Evolutionary conservation across 1,139 yeast species (phyloP).

Genomic region (Candida glucosophila): DNA sequence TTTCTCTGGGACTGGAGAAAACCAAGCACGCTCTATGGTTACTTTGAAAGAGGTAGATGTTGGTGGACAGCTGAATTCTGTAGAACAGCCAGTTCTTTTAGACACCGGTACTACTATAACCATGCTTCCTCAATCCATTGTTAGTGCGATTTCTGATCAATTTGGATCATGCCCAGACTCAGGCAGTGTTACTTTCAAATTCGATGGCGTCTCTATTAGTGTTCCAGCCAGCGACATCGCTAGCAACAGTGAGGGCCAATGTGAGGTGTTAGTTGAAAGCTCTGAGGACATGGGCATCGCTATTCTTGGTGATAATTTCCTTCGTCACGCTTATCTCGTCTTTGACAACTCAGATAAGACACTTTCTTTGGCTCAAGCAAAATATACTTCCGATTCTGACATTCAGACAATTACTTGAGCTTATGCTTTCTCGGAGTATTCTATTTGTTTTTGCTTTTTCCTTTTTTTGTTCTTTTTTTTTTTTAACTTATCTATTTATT

Average conservation of each 20-base stretch:
- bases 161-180: too few relatives aligned
- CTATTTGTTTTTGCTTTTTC: too few relatives aligned
- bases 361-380: slow-evolving; percentile 29
- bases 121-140: slow-evolving; percentile 12
- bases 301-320: slow-evolving; percentile 28
- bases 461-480: too few relatives aligned
- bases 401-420: slow-evolving; percentile 14
- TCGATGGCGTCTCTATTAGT: slow-evolving; percentile 13
- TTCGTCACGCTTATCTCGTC: slow-evolving; percentile 29
- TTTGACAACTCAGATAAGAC: slow-evolving; percentile 30
- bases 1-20: slow-evolving; percentile 11
- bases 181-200: slow-evolving; percentile 19
- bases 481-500: too few relatives aligned
- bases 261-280: neutral
- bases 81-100: slow-evolving; percentile 17
- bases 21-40: slow-evolving; percentile 12
- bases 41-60: slow-evolving; percentile 12
- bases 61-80: slow-evolving; percentile 3
- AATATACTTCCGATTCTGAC: slow-evolving; percentile 17
- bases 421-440: too few relatives aligned
- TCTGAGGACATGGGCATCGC: slow-evolving; percentile 1
- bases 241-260: slow-evolving; percentile 1
- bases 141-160: slow-evolving; percentile 9
- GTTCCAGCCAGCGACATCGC: slow-evolving; percentile 15
- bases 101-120: slow-evolving; percentile 32